phyloP scores from a whole-genome alignment of 306 rosid species.

The Sicyos edulis region DNA sequence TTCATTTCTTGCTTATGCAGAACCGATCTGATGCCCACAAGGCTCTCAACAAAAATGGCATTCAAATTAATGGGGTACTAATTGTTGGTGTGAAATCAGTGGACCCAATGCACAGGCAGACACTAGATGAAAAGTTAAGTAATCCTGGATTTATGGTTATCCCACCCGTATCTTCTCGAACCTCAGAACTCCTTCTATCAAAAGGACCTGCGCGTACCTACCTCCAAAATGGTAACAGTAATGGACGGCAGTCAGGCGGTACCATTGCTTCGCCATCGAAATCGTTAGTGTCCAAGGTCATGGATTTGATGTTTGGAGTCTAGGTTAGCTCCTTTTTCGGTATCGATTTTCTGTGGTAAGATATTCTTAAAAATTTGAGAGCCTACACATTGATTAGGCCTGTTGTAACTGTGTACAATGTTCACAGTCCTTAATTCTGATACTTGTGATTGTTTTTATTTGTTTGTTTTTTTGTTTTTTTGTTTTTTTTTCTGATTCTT shows the following conservation, averaged over 20 bases:
- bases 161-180: conserved; percentile 49
- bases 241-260: conserved; percentile 58
- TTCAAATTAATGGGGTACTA: conserved; percentile 81
- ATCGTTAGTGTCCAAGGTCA: conserved; percentile 69
- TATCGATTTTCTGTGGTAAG: not conserved
- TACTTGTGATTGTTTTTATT: not conserved
- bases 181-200: conserved; percentile 42
- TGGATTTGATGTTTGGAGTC: conserved; percentile 96
- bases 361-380: not conserved
- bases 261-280: conserved; percentile 93
- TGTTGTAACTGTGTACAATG: not conserved
- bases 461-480: too few species aligned
- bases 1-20: conserved; percentile 42
- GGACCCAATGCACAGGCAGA: conserved; percentile 90
- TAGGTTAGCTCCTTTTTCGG: conserved; percentile 32
- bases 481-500: not conserved
- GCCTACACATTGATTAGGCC: conserved; percentile 8
- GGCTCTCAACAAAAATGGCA: conserved; percentile 85
- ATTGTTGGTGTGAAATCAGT: conserved; percentile 85
- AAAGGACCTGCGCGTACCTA: conserved; percentile 47
- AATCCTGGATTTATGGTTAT: conserved; percentile 71
- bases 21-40: conserved; percentile 79
- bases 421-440: conserved; percentile 4
- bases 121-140: conserved; percentile 55
- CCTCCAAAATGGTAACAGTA: conserved; percentile 60